These are phyloP conservation scores for Vanderwaltozyma yarrowii DNA, from an alignment of 805 yeast species.

Conservation along the genomic window DNA sequence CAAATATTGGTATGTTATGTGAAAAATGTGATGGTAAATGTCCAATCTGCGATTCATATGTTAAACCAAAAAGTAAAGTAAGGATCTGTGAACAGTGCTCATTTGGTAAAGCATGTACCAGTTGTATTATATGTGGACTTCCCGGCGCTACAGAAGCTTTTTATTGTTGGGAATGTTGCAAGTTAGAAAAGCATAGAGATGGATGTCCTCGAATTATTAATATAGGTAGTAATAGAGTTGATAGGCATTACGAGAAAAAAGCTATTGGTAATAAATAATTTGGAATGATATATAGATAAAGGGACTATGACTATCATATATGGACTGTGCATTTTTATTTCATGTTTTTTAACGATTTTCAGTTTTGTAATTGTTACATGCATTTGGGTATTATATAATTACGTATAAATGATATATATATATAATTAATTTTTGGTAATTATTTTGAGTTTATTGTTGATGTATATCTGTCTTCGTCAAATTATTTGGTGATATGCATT, in stretches of 20 bases:
- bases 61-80: slow-evolving; percentile 56
- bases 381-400: too few relatives aligned
- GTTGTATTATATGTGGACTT: slow-evolving; percentile 70
- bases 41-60: slow-evolving; percentile 81
- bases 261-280: neutral
- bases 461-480: too few relatives aligned
- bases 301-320: too few relatives aligned
- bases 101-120: slow-evolving; percentile 50
- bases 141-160: slow-evolving; percentile 58
- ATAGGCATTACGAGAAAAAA: slow-evolving; percentile 50
- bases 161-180: slow-evolving; percentile 80
- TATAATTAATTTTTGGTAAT: too few relatives aligned
- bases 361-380: too few relatives aligned
- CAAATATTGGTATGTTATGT: slow-evolving; percentile 59
- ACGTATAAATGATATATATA: too few relatives aligned
- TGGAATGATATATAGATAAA: too few relatives aligned
- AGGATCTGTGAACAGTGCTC: slow-evolving; percentile 81
- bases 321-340: too few relatives aligned
- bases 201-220: slow-evolving; percentile 86
- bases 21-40: slow-evolving; percentile 86
- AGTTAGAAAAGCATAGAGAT: slow-evolving; percentile 70
- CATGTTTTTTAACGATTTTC: too few relatives aligned
- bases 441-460: too few relatives aligned
- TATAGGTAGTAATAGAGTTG: slow-evolving; percentile 67
- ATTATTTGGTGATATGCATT: too few relatives aligned